These are phyloP conservation scores for Gyromitra esculenta DNA, from an alignment of 2,329 filamentous ascomycete genomes.

Conservation along the genomic window DNA sequence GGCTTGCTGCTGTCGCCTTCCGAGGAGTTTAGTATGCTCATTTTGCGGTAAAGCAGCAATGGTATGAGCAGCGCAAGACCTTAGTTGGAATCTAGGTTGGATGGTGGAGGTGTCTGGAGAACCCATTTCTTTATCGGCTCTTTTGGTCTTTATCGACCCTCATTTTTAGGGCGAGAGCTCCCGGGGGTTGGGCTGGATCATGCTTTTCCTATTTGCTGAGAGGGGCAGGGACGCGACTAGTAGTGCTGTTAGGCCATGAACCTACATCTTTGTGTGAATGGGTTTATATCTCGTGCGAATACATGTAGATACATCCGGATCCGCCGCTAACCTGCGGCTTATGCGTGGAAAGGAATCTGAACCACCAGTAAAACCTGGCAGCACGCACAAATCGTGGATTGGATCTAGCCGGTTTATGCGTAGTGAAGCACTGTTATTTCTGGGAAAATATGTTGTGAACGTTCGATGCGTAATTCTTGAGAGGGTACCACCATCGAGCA, in stretches of 20 bases:
- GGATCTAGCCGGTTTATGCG: not conserved
- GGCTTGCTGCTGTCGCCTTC: slow-evolving; percentile 10
- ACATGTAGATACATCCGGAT: not conserved
- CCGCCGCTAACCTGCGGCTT: not conserved
- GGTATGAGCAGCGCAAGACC: not conserved
- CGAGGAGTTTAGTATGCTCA: slow-evolving; percentile 19
- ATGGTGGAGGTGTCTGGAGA: slow-evolving; percentile 12
- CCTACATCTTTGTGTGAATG: slow-evolving; percentile 9
- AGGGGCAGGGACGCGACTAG: not conserved
- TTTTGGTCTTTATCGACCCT: not conserved
- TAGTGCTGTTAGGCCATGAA: slow-evolving; percentile 2
- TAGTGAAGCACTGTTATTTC: slow-evolving; percentile 8
- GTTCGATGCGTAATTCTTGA: slow-evolving; percentile 9
- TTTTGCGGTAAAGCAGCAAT: slow-evolving; percentile 18
- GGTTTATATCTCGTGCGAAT: slow-evolving; percentile 7
- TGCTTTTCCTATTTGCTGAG: not conserved
- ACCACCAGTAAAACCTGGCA: not conserved
- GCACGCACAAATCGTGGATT: not conserved
- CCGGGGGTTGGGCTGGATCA: not conserved
- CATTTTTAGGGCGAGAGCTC: slow-evolving; percentile 13
- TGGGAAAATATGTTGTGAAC: not conserved
- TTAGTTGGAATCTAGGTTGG: slow-evolving; percentile 6
- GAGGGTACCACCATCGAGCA: slow-evolving; percentile 10
- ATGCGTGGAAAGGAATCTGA: not conserved
- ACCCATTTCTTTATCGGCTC: not conserved